Evolutionary conservation across 1,284 basidiomycete genomes (phyloP), one percentile per base, ranked within the genome.

Genomic region (Termitomyces sp.): DNA sequence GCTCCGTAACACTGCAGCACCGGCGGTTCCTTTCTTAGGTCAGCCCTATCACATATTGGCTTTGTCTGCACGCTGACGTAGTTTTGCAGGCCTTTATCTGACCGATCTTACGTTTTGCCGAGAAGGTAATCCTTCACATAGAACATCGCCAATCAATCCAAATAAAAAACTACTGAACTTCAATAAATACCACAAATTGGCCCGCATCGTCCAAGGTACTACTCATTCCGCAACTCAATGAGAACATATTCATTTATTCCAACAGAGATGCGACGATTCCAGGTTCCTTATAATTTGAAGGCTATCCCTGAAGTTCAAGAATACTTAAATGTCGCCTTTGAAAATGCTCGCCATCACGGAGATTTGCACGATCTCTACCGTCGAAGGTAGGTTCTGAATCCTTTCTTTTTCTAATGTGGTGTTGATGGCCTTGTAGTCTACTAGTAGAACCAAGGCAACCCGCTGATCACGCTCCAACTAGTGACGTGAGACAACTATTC

Each of bases 71-170:
- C 57, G 24, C 38, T 48, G 28, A 51, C 24, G 14, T 13, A 30
- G 4, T 28, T 37, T 18, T 28, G 52, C 60, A 86, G 91, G 91
- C 41, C 73, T 94, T 19, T 93, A 93, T 68, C 73, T 94, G 56
- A 94, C 93, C 3, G 93, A 96, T 69, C 80, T 97, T 56, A 98
- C 94, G 1, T 99, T 98, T 71, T 95, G 93, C 62, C 84, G 90
- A 49, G 96, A 97, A 64, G 96, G 96, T 35, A 98, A 98, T 68
- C 87, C 93, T 7, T 87, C 89, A 7, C 79, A 86, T 61, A 80
- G 96, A 57, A 79, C 86, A n/a, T 90, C 92, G 10, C 90, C 89
- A 1, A 68, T 81, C 54, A 84, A 86, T 50, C 76, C 87, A 2
- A 80, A 82, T 46, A 86, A 92, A 68, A 89, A 87, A 65, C 72